Evolutionary conservation across 768 basidiomycete species (phyloP), one percentile per base, ranked within the genome.

Genomic region (Coprinopsis marcescibilis): DNA sequence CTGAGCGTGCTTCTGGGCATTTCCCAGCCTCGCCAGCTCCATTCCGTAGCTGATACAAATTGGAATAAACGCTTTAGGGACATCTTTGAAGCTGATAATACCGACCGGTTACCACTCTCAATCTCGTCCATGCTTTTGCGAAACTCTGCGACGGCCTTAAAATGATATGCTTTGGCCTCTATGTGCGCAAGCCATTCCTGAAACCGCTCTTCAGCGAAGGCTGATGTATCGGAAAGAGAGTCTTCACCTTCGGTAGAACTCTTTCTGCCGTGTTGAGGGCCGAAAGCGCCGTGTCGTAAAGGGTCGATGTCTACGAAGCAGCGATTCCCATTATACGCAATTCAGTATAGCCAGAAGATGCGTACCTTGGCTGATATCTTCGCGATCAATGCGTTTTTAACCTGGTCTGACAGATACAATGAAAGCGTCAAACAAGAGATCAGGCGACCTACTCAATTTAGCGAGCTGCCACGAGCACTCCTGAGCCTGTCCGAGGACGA

Each of bases 381-480:
- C 3, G 92, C 85, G 48, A 96, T 76, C 2, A 91, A 68, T 1
- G 78, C 82, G 56, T 93, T 91, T 68, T 88, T 93, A 59, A 78
- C 82, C 55, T 78, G 77, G 59, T 77, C 76, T 79, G 53, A 41
- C 46, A 48, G 26, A 41, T 39, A 48, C 45, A 35, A 53, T 43
- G 54, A 21, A 52, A 55, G 46, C 45, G 48, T 42, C 35, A 15
- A 13, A 34, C 45, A 20, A 15, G n/a, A 26, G 52, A 45, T 40
- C 47, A 27, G 17, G n/a, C 43, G 35, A 51, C 73, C 55, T 55
- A 90, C 92, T 88, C 49, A 89, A 65, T 58, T 85, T 83, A 13
- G 93, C 93, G 54, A 85, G 78, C 60, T 95, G 93, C 94, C 94
- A 98, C 33, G 83, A 90, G 59, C 90, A 95, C 66, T 99, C 96